These are phyloP conservation scores for Populus hybrid DNA, from an alignment of 441 rosid genomes.

Conservation along the genomic window DNA sequence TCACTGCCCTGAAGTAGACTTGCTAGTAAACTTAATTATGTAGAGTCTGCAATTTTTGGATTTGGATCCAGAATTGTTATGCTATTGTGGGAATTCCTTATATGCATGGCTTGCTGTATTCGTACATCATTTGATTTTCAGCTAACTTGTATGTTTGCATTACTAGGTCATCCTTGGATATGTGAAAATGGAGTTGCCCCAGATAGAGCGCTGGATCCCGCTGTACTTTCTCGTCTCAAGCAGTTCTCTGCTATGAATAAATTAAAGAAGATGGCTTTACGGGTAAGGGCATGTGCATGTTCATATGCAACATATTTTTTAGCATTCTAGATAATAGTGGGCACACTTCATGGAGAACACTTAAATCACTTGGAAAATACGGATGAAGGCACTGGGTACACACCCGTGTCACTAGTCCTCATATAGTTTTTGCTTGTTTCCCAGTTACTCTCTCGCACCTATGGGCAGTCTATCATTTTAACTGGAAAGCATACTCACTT, in stretches of 20 bases:
- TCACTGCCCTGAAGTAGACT: neutral
- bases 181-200: conserved; percentile 99
- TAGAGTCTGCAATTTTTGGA: neutral
- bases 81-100: neutral
- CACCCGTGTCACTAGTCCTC: neutral
- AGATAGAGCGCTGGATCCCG: conserved; percentile 91
- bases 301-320: neutral
- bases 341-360: neutral
- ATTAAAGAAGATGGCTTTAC: conserved; percentile 94
- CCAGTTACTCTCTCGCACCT: no score
- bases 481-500: neutral
- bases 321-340: neutral
- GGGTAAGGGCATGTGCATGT: conserved; percentile 40
- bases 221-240: conserved; percentile 94
- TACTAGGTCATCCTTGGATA: conserved; percentile 96
- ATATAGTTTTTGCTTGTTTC: neutral
- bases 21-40: neutral
- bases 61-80: neutral
- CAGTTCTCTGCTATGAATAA: conserved; percentile 98
- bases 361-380: neutral
- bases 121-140: neutral
- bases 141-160: conserved; percentile 10
- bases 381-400: neutral
- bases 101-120: neutral
- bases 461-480: neutral